These are phyloP conservation scores for Tuber melanosporum DNA, from an alignment of 495 filamentous ascomycete species.

Conservation along the genomic window DNA sequence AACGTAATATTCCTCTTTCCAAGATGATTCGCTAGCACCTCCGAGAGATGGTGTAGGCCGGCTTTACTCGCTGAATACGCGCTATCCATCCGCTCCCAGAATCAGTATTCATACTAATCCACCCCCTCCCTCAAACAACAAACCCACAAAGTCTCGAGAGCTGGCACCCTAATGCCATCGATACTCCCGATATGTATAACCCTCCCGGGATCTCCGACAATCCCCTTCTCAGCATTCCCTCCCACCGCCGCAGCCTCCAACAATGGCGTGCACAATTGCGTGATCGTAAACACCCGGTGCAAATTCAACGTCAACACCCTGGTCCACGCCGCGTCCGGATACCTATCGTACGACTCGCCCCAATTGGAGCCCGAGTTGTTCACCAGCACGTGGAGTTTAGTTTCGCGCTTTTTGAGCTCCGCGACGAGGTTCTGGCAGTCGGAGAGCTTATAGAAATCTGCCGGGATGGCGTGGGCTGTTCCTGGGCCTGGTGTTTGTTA, in stretches of 20 bases:
- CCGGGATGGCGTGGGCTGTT: slow-evolving; percentile 57
- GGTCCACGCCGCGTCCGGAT: slow-evolving; percentile 62
- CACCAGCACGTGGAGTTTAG: slow-evolving; percentile 66
- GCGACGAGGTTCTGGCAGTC: slow-evolving; percentile 59
- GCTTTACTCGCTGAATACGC: slow-evolving; percentile 70
- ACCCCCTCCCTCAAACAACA: background rate
- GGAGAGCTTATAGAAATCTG: slow-evolving; percentile 69
- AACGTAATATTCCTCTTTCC: slow-evolving; percentile 65
- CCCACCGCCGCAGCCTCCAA: slow-evolving; percentile 49
- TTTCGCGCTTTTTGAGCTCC: slow-evolving; percentile 58
- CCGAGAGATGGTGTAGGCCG: slow-evolving; percentile 63
- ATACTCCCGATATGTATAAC: slow-evolving; percentile 71
- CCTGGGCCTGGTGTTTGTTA: slow-evolving; percentile 46
- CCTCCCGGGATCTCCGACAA: slow-evolving; percentile 51
- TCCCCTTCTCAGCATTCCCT: slow-evolving; percentile 43
- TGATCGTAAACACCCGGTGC: slow-evolving; percentile 71
- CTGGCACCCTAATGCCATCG: slow-evolving; percentile 60
- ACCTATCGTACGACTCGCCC: slow-evolving; percentile 62
- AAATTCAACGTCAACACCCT: slow-evolving; percentile 74
- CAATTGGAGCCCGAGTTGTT: slow-evolving; percentile 74
- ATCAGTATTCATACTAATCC: background rate
- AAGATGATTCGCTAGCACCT: slow-evolving; percentile 65
- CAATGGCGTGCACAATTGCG: slow-evolving; percentile 64
- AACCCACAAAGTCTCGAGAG: slow-evolving; percentile 59
- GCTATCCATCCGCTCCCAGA: slow-evolving; percentile 6